Percentiles rank a stretch among this genome's conserved stretches.
phyloP scores from a whole-genome alignment of 2,329 filamentous ascomycete species.

The Teratosphaeria epicoccoides region DNA sequence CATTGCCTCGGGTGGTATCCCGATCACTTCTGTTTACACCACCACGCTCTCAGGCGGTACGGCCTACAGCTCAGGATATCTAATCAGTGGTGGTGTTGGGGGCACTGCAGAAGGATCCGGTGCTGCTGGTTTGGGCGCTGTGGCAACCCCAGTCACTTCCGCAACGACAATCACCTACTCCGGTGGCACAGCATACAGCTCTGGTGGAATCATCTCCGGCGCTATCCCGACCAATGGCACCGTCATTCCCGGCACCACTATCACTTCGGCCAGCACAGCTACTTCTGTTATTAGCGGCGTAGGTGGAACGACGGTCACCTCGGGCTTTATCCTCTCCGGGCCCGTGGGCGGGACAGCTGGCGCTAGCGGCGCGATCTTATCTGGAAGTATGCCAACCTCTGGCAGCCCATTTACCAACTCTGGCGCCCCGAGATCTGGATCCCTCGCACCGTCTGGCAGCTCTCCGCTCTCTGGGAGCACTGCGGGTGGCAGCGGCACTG shows the following conservation, averaged over 20 bases:
- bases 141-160: slow-evolving; percentile 6
- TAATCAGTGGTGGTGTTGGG: background rate
- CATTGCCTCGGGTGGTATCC: slow-evolving; percentile 8
- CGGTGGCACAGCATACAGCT: slow-evolving; percentile 14
- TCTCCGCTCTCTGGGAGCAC: background rate
- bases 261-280: background rate
- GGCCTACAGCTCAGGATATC: background rate
- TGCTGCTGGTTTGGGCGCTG: background rate
- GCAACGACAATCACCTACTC: slow-evolving; percentile 10
- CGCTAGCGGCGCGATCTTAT: background rate
- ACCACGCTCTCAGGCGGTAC: background rate
- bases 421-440: background rate
- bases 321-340: slow-evolving; percentile 12
- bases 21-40: background rate
- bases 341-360: slow-evolving; percentile 8
- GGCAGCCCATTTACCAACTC: background rate
- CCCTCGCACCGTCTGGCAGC: background rate
- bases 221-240: background rate
- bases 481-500: background rate
- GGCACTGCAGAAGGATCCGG: slow-evolving; percentile 1
- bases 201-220: slow-evolving; percentile 4
- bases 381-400: background rate
- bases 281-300: background rate
- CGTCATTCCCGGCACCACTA: background rate
- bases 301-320: slow-evolving; percentile 1